Evolutionary conservation across 164 flowering plant species (phyloP).

Genomic region (Buxus sempervirens): DNA sequence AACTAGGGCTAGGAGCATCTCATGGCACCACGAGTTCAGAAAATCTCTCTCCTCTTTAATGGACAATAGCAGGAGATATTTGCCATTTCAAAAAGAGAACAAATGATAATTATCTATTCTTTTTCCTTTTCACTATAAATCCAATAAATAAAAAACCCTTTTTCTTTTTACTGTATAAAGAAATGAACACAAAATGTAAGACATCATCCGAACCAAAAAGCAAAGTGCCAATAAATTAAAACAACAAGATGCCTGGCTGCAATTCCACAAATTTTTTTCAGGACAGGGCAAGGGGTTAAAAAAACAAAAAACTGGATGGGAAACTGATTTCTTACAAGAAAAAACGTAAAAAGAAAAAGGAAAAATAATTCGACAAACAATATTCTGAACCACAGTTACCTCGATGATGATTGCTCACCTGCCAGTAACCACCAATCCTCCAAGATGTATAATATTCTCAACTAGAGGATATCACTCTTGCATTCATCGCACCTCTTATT

Average conservation of each 20-base stretch:
- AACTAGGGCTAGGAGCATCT: too few relatives aligned
- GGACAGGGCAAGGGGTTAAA: too few relatives aligned
- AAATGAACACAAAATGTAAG: constrained; percentile 9
- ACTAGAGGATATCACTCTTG: constrained; percentile 1
- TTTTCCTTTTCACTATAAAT: constrained; percentile 6
- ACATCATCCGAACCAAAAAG: constrained; percentile 8
- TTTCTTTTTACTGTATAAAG: too few relatives aligned
- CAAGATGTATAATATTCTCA: constrained; percentile 5
- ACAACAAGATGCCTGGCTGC: constrained; percentile 10
- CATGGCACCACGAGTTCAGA: too few relatives aligned
- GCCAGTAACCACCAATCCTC: constrained; percentile 13
- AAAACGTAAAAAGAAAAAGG: too few relatives aligned
- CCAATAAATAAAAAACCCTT: too few relatives aligned
- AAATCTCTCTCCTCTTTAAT: not conserved
- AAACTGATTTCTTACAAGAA: constrained; percentile 11
- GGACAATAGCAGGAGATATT: not conserved
- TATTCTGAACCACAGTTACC: constrained; percentile 24
- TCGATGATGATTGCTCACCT: constrained; percentile 15
- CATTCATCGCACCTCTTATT: constrained; percentile 7
- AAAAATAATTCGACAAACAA: constrained; percentile 14
- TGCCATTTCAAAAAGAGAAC: constrained; percentile 7
- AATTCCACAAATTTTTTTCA: constrained; percentile 12
- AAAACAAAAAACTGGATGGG: constrained; percentile 1
- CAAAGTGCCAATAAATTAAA: not conserved
- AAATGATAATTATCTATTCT: constrained; percentile 1